Conservation (phyloP, 805 yeast species). For the Starmerella scarabaei region DNA sequence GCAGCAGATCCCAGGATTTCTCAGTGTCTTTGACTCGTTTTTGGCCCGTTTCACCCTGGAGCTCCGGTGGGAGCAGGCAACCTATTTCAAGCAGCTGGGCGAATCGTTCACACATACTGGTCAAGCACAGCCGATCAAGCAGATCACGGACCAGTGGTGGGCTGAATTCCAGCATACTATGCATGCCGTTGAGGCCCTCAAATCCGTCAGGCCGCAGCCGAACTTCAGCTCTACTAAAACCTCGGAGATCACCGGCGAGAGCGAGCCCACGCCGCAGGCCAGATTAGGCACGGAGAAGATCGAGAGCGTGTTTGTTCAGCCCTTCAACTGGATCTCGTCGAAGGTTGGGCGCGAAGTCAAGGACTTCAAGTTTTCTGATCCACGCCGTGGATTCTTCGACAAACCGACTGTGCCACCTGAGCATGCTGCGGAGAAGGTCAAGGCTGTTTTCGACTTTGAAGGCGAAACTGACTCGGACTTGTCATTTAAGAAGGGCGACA, state of each 20-base stretch:
- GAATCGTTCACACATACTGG: slow-evolving; percentile 20
- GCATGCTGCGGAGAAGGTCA: slow-evolving; percentile 18
- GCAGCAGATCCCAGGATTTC: slow-evolving; percentile 12
- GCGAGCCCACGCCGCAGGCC: background rate
- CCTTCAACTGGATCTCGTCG: slow-evolving; percentile 11
- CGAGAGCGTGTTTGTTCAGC: slow-evolving; percentile 7
- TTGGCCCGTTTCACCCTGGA: slow-evolving; percentile 15
- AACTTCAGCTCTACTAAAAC: background rate
- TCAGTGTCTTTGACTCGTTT: slow-evolving; percentile 16
- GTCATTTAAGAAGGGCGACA: slow-evolving; percentile 29
- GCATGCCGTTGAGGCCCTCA: slow-evolving; percentile 21
- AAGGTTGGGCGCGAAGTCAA: slow-evolving; percentile 7
- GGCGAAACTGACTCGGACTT: slow-evolving; percentile 31
- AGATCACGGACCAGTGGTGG: slow-evolving; percentile 9
- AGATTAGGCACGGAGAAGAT: background rate
- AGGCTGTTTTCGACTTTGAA: slow-evolving; percentile 27
- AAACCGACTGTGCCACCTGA: slow-evolving; percentile 11
- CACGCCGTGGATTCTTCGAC: slow-evolving; percentile 14
- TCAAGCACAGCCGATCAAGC: slow-evolving; percentile 15
- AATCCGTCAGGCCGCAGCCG: slow-evolving; percentile 9
- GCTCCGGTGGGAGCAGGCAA: slow-evolving; percentile 13
- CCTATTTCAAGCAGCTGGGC: slow-evolving; percentile 19
- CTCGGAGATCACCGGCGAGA: background rate
- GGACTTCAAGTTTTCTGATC: slow-evolving; percentile 11
- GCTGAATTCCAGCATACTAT: slow-evolving; percentile 14